Percentiles rank a stretch among this genome's conserved stretches.
These are phyloP conservation scores for Bolboschoenus planiculmis DNA, from an alignment of 176 grass and related monocot species.

Conservation along the genomic window DNA sequence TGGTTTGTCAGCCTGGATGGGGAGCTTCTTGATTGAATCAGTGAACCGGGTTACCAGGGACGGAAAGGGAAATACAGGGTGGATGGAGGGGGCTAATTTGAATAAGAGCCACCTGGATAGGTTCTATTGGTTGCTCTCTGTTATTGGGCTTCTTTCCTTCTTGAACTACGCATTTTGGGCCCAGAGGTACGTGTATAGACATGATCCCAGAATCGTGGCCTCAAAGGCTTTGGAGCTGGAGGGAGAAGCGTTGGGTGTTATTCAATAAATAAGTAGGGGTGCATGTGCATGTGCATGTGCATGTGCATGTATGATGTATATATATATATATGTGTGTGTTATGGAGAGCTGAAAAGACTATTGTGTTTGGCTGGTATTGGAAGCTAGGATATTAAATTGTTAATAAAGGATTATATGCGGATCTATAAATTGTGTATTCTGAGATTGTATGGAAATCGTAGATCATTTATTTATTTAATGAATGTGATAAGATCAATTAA, in stretches of 20 bases:
- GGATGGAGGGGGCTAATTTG: conserved; percentile 65
- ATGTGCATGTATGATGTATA: neutral
- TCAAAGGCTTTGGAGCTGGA: too few relatives aligned
- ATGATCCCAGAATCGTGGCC: conserved; percentile 28
- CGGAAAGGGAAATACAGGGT: conserved; percentile 25
- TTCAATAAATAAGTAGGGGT: neutral
- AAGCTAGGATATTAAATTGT: too few relatives aligned
- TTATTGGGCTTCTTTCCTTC: conserved; percentile 43
- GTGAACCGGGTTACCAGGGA: conserved; percentile 46
- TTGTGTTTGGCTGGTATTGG: too few relatives aligned
- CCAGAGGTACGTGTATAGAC: conserved; percentile 49
- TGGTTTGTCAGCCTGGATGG: conserved; percentile 54
- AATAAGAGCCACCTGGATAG: conserved; percentile 58
- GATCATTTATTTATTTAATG: too few relatives aligned
- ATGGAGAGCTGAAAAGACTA: too few relatives aligned
- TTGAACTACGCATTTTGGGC: conserved; percentile 52
- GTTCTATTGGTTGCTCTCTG: conserved; percentile 58
- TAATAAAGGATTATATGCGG: too few relatives aligned
- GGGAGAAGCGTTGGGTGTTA: neutral
- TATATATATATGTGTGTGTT: neutral
- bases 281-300: too few relatives aligned
- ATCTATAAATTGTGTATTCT: too few relatives aligned
- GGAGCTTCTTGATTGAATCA: conserved; percentile 51
- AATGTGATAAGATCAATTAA: too few relatives aligned
- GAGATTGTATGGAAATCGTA: too few relatives aligned